Evolutionary conservation across 2,329 filamentous ascomycete genomes (phyloP).

Genomic region (Nigrospora osmanthi): DNA sequence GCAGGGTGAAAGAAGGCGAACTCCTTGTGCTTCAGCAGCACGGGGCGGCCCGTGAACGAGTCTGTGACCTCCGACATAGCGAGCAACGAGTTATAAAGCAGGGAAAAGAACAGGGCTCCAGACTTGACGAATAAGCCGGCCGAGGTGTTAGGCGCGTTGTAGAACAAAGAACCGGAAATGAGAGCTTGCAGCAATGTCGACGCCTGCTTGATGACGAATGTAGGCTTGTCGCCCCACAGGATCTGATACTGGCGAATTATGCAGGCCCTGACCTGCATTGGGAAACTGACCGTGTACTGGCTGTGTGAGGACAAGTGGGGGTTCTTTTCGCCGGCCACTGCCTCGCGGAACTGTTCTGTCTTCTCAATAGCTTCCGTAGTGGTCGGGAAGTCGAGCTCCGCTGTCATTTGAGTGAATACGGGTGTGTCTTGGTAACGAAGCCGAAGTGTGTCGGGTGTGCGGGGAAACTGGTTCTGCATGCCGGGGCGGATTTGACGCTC

Average conservation of each 20-base stretch:
- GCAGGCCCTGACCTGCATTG: constrained; percentile 38
- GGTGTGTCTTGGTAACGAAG: constrained; percentile 1
- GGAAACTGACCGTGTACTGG: constrained; percentile 38
- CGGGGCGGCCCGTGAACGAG: constrained; percentile 52
- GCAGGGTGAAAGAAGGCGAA: constrained; percentile 60
- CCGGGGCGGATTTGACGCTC: constrained; percentile 53
- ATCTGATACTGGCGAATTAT: constrained; percentile 22
- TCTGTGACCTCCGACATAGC: constrained; percentile 51
- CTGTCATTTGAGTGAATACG: not conserved
- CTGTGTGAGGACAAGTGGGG: constrained; percentile 33
- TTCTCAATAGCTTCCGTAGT: not conserved
- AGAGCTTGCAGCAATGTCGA: constrained; percentile 18
- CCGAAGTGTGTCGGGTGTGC: constrained; percentile 47
- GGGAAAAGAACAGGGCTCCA: constrained; percentile 51
- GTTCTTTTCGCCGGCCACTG: constrained; percentile 16
- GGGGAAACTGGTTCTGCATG: constrained; percentile 48
- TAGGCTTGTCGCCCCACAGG: constrained; percentile 18
- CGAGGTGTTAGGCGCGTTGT: constrained; percentile 17
- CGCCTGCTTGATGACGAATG: constrained; percentile 18
- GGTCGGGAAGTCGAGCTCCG: constrained; percentile 1
- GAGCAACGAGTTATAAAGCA: constrained; percentile 54
- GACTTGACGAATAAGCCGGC: constrained; percentile 49
- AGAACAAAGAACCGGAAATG: constrained; percentile 18
- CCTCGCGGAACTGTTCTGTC: constrained; percentile 1
- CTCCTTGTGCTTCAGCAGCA: constrained; percentile 60